Evolutionary conservation across 169 alveolate species (phyloP).

Genomic region (Toxoplasma gondii): DNA sequence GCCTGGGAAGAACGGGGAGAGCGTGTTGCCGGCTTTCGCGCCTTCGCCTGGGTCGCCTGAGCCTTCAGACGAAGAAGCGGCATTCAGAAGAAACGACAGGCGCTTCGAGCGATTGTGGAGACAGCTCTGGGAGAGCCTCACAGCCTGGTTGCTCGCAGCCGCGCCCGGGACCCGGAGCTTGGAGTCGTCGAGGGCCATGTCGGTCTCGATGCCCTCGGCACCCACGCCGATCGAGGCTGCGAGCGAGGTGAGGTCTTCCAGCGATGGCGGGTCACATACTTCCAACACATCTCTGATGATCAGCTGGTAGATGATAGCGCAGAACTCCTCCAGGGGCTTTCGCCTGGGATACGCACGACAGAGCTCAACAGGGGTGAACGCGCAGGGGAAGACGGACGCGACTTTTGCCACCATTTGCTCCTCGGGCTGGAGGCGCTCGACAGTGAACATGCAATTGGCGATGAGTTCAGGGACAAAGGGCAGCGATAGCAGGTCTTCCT

Average conservation of each 20-base stretch:
- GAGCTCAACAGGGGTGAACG: conserved; percentile 74
- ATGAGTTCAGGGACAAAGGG: conserved; percentile 75
- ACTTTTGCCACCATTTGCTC: conserved; percentile 82
- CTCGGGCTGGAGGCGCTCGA: conserved; percentile 79
- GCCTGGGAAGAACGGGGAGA: neutral
- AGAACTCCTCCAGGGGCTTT: conserved; percentile 61
- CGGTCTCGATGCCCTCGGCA: neutral
- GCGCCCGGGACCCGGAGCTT: neutral
- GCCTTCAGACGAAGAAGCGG: neutral
- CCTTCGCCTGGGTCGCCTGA: neutral
- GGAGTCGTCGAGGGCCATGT: neutral
- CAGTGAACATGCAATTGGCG: conserved; percentile 78
- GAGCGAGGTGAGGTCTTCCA: conserved; percentile 69
- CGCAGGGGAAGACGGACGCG: conserved; percentile 77
- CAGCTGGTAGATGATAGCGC: conserved; percentile 60
- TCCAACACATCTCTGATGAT: conserved; percentile 72
- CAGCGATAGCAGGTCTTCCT: conserved; percentile 69
- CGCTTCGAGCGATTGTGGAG: conserved; percentile 1
- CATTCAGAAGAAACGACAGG: neutral
- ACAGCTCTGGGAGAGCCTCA: neutral
- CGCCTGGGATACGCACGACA: conserved; percentile 68
- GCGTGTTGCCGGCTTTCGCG: neutral
- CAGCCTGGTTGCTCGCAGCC: neutral
- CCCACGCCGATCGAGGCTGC: conserved; percentile 62
- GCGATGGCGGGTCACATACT: conserved; percentile 73